Base-by-base conservation (phyloP, 2,329 filamentous ascomycete genomes). In the Fusarium abutilonis region DNA sequence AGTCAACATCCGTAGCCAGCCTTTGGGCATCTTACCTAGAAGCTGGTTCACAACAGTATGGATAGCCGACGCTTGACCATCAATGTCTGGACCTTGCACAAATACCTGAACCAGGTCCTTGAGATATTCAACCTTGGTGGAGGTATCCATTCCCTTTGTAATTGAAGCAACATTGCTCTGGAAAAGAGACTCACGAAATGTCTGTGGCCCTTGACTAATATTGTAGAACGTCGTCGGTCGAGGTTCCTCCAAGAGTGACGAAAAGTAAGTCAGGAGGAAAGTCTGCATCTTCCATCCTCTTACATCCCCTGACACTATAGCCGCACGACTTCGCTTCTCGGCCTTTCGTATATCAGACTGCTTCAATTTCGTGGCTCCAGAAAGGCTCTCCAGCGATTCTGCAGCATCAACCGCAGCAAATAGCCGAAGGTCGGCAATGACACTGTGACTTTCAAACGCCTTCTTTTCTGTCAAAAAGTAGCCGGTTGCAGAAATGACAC, bases 201-300 rank as follows among this genome's bases (percentile, higher is more conserved):
- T 68, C 17, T 54, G 47, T 2, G 74, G 72, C 13, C 77, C 54
- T 11, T 63, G 61, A 4, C 67, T 61, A 28, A 78, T 62, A 21
- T 54, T 63, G 21, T 70, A 71, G 45, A 80, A 77, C 1, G 61
- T 70, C 5, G 73, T 74, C 2, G 75, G 76, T 4, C 72, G 73
- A 8, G 76, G 59, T 0, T 71, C 69, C 7, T 73, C 68, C 15
- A 79, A 52, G 1, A 70, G 60, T 5, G 72, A 60, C 1, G 73
- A 67, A 19, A 80, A 72, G 45, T 78, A 73, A 5, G 69, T 76
- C 6, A 73, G 73, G 9, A 83, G 64, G 50, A 84, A 80, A 4
- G 73, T 77, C 50, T 78, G 76, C 26, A 82, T 63, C 60, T 78
- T 78, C 81, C 82, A 84, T 6, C 79, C 80, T 28, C 73, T 70